Base-by-base conservation (phyloP, 345 rosid genomes). In the Draba incana region DNA sequence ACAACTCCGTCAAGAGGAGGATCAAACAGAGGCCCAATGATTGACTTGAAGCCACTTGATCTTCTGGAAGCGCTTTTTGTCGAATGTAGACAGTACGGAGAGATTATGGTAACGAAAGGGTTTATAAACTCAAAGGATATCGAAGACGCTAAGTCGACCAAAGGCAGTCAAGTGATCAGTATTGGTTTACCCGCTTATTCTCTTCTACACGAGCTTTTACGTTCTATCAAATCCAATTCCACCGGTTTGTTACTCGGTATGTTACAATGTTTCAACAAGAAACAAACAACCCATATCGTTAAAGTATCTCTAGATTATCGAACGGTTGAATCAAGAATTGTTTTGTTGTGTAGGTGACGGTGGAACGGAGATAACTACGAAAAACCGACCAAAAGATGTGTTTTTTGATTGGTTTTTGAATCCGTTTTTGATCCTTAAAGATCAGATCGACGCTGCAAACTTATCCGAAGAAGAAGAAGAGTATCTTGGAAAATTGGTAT, bases 321-420 rank as follows among this genome's bases (percentile, higher is more conserved):
- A 48, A 35, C 7, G 39, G 2, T 35, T 35, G 39, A 2, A 16
- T 73, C 20, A 65, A 16, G 30, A 65, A 24, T 4, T 68, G n/a
- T 2, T 16, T 13, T 51, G 54, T 63, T 42, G 37, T 79, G 75
- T 65, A 94, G 99, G 81, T 41, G 92, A 85, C 13, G 51, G 75
- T 56, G 59, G 14, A 20, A 75, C 84, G 0, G 98, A 92, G 84
- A 77, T 95, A 80, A 91, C 96, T 0, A 69, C 74, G 63, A 72
- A 79, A 8, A 92, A 88, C 80, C 84, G 92, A 11, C 98, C 99
- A 0, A 91, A 83, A 78, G 99, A 95, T 38, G 61, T 76, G 44
- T 84, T 87, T 80, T 95, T 83, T 14, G 98, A 92, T 49, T 95
- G 98, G 99, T 95, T 94, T 79, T 75, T 95, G 60, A 80, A 84